Conservation (phyloP, 805 yeast species). For the Martiniozyma abietophila region DNA sequence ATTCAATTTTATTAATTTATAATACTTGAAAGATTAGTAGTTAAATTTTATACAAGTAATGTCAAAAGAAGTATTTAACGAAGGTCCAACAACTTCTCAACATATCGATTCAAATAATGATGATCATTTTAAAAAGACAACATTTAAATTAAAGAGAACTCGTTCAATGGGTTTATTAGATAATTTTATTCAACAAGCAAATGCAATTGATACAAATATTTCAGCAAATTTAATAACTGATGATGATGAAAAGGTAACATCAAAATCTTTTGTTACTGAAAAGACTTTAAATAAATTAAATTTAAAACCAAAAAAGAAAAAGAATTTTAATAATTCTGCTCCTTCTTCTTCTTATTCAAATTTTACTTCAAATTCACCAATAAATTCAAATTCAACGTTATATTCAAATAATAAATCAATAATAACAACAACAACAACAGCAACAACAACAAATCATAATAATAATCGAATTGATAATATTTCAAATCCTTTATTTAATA, state of each 20-base stretch:
- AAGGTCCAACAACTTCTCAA: slow-evolving; percentile 56
- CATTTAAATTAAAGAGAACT: slow-evolving; percentile 72
- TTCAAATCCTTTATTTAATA: no score
- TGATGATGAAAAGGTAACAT: no score
- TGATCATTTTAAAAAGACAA: slow-evolving; percentile 56
- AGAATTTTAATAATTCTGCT: no score
- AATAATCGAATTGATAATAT: background rate
- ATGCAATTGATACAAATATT: background rate
- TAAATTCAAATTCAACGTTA: no score
- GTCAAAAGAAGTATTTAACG: slow-evolving; percentile 34
- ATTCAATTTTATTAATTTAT: no score
- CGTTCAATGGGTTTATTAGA: slow-evolving; percentile 59
- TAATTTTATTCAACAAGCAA: background rate
- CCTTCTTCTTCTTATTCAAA: no score
- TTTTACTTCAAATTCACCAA: no score
- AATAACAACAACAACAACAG: background rate
- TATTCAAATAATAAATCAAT: no score
- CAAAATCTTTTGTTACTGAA: slow-evolving; percentile 88
- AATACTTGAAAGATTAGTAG: background rate
- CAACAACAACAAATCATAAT: background rate
- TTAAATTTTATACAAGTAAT: slow-evolving; percentile 8
- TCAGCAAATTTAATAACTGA: background rate
- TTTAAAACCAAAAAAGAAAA: no score
- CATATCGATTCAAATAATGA: slow-evolving; percentile 65
- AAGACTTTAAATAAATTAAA: slow-evolving; percentile 84